Base-by-base conservation (phyloP, 352 stramenopile species). In the Globisporangium cylindrosporum region DNA sequence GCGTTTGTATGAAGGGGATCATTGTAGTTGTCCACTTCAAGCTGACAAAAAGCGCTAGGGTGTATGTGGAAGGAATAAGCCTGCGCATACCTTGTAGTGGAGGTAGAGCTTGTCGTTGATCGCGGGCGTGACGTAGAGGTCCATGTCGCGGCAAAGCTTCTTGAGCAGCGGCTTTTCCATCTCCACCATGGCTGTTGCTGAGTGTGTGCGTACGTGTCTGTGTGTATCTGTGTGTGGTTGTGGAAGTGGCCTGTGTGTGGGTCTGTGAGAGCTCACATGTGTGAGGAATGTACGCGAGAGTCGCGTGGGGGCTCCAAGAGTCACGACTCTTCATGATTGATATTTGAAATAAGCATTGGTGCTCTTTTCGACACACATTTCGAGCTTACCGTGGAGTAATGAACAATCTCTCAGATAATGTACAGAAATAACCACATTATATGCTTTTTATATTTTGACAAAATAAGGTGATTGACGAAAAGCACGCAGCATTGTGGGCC, bases 51-150 rank as follows among this genome's bases (percentile, higher is more conserved):
- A 38, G 32, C 32, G 6, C 8, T 38, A 38, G 25, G 59, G n/a
- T 14, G 7, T 18, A n/a, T 64, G 25, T 15, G n/a, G 59, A 62
- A 43, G 36, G 12, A 43, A 43, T 25, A 10, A n/a, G 41, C 20
- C 38, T 27, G 6, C 3, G 22, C 32, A 25, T 41, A 81, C 82
- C 76, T 98, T 98, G 81, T 98, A 98, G 75, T 99, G 95, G 32
- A 99, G 76, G 69, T 99, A 99, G 41, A 99, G 81, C 66, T 97
- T 98, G 75, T 99, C 94, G 75, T 98, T 99, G 71, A 98, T 89
- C 69, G 77, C 65, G 27, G 96, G 89, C 48, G 93, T 98, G 57
- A 89, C 77, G 72, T 98, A 98, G 55, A 96, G 77, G 64, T 98
- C 90, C 62, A 93, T 84, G 55, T 98, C 92, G 14, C 88, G 85